These are phyloP conservation scores for Phellinidium pouzarii DNA, from an alignment of 1,284 basidiomycete genomes.

Conservation along the genomic window DNA sequence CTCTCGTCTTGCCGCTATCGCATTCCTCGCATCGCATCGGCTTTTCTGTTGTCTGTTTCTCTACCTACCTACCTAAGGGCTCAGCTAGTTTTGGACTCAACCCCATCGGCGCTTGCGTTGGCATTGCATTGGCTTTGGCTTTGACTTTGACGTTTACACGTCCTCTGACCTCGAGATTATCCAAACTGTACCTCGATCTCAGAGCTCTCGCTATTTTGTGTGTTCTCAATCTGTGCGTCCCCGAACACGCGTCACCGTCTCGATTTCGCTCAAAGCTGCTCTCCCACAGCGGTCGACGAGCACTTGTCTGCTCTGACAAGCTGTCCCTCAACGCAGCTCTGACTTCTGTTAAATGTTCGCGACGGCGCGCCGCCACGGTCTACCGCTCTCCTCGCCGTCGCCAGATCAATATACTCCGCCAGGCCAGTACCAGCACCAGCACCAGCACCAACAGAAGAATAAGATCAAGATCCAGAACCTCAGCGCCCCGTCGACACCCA, in stretches of 20 bases:
- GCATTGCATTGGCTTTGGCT: too few species aligned
- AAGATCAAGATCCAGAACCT: not conserved
- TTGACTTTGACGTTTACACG: too few species aligned
- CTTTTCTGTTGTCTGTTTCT: not conserved
- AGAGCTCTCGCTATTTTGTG: too few species aligned
- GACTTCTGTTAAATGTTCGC: constrained; percentile 14
- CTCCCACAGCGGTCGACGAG: not conserved
- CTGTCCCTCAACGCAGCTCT: not conserved
- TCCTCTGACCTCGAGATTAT: too few species aligned
- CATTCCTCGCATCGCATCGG: too few species aligned
- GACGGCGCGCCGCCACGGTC: constrained; percentile 15
- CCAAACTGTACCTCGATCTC: too few species aligned
- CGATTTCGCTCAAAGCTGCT: too few species aligned
- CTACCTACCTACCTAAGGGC: not conserved
- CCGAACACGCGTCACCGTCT: too few species aligned
- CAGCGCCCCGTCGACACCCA: constrained; percentile 14
- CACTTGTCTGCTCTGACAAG: not conserved
- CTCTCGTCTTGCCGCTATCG: too few species aligned
- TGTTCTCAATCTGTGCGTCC: too few species aligned
- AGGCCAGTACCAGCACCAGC: constrained; percentile 3
- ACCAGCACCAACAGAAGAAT: too few species aligned
- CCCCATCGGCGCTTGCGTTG: too few species aligned
- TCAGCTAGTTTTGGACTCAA: not conserved
- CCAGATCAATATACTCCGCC: not conserved
- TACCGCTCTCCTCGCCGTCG: constrained; percentile 7